phyloP scores from a whole-genome alignment of 768 basidiomycete genomes.

The Russula earlei region DNA sequence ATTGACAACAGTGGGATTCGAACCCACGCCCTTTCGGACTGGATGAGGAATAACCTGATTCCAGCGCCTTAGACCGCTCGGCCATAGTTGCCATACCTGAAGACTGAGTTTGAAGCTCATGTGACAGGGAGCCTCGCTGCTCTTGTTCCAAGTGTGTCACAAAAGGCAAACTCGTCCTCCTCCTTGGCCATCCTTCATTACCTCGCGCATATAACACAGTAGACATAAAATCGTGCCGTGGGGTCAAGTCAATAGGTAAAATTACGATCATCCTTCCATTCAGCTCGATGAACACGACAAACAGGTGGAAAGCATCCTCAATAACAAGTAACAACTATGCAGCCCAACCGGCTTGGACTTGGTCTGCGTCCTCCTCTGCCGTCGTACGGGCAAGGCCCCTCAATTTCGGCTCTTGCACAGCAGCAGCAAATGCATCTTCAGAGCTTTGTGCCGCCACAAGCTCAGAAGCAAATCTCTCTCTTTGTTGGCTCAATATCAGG shows the following conservation, averaged over 20 bases:
- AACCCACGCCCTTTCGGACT: constrained; percentile 39
- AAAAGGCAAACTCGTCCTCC: neutral
- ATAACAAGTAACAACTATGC: constrained; percentile 34
- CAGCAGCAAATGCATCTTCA: constrained; percentile 58
- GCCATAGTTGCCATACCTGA: constrained; percentile 18
- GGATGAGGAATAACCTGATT: constrained; percentile 18
- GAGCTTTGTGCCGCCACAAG: constrained; percentile 56
- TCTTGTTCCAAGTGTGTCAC: neutral
- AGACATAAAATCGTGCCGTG: neutral
- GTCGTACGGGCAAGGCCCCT: constrained; percentile 85
- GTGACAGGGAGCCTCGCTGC: neutral
- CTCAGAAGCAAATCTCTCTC: constrained; percentile 61
- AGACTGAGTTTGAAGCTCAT: accelerated
- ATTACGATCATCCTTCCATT: neutral
- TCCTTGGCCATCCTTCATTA: neutral
- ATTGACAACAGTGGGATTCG: constrained; percentile 37
- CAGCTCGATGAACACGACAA: neutral
- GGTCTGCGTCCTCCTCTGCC: constrained; percentile 83
- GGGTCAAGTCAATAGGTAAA: neutral
- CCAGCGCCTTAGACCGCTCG: constrained; percentile 23
- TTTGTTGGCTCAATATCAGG: constrained; percentile 96
- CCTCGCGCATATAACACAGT: neutral
- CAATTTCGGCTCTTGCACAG: constrained; percentile 84
- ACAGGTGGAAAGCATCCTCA: neutral
- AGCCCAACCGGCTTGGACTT: constrained; percentile 66